Evolutionary conservation across 2,329 filamentous ascomycete species (phyloP).

Genomic region (Claviceps capensis): DNA sequence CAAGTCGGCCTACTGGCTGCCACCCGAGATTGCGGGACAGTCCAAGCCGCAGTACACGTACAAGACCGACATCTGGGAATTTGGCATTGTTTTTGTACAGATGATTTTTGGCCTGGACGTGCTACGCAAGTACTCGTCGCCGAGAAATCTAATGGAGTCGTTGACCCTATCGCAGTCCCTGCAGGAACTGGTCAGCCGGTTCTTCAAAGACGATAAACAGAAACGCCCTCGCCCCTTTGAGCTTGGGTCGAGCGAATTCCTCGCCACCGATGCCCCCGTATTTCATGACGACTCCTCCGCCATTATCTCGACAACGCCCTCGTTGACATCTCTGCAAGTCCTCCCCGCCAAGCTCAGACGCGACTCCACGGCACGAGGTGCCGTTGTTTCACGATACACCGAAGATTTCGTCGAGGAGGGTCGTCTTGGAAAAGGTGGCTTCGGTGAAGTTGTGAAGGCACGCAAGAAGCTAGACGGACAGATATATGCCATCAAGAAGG

Average conservation of each 20-base stretch:
- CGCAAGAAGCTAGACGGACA: slow-evolving; percentile 87
- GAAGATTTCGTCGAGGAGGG: slow-evolving; percentile 88
- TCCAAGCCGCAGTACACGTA: slow-evolving; percentile 50
- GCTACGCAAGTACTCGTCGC: slow-evolving; percentile 64
- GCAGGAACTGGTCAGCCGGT: slow-evolving; percentile 65
- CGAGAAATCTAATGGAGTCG: slow-evolving; percentile 56
- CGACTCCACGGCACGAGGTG: slow-evolving; percentile 44
- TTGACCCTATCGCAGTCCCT: slow-evolving; percentile 61
- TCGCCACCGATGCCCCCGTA: slow-evolving; percentile 50
- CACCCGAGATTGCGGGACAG: slow-evolving; percentile 57
- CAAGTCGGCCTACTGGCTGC: slow-evolving; percentile 69
- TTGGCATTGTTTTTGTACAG: slow-evolving; percentile 81
- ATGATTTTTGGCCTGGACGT: slow-evolving; percentile 84
- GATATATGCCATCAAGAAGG: slow-evolving; percentile 94
- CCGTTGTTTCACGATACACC: slow-evolving; percentile 58
- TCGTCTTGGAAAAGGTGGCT: slow-evolving; percentile 81
- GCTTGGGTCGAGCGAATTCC: slow-evolving; percentile 49
- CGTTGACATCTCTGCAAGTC: slow-evolving; percentile 25
- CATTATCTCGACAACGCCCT: slow-evolving; percentile 28
- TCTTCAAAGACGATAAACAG: slow-evolving; percentile 75
- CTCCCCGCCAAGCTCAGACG: slow-evolving; percentile 38
- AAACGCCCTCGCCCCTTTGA: slow-evolving; percentile 76
- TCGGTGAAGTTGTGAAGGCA: slow-evolving; percentile 91
- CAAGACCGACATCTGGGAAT: slow-evolving; percentile 91
- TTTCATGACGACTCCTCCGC: slow-evolving; percentile 31